A percentile compares a stretch with the other conserved stretches of the same genome.
Conservation (phyloP, 148 eudicot species). For the Polygonum aviculare region DNA sequence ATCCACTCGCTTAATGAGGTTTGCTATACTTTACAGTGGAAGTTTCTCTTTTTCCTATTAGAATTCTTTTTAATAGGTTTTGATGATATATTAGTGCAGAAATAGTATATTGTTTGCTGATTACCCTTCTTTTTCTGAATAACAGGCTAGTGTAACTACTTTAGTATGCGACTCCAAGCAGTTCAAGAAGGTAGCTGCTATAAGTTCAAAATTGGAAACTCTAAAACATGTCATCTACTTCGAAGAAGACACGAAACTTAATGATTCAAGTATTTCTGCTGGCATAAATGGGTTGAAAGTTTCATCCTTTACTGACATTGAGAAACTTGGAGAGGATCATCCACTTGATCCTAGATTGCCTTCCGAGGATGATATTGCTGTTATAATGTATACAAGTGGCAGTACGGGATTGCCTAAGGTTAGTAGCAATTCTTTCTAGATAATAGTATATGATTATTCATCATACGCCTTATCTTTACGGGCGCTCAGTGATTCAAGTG, state of each 20-base stretch:
- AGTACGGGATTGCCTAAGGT: conserved; percentile 99
- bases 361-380: conserved; percentile 78
- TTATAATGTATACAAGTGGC: conserved; percentile 96
- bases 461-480: neutral
- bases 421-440: conserved; percentile 9
- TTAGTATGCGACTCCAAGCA: conserved; percentile 83
- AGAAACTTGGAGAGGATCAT: conserved; percentile 57
- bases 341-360: conserved; percentile 59
- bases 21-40: neutral
- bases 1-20: conserved; percentile 95
- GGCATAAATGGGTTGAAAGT: conserved; percentile 36
- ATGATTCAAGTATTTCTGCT: conserved; percentile 25
- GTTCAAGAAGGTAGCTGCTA: conserved; percentile 64
- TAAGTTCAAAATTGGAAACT: conserved; percentile 59
- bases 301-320: conserved; percentile 60
- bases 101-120: neutral
- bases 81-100: neutral
- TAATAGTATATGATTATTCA: neutral
- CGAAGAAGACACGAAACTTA: conserved; percentile 52
- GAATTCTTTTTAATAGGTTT: neutral
- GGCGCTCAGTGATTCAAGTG: neutral
- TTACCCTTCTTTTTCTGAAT: conserved; percentile 10
- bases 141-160: conserved; percentile 81
- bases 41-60: neutral
- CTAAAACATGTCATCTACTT: conserved; percentile 59